phyloP scores from a whole-genome alignment of 2,329 filamentous ascomycete genomes.

The Colletotrichum musicola region DNA sequence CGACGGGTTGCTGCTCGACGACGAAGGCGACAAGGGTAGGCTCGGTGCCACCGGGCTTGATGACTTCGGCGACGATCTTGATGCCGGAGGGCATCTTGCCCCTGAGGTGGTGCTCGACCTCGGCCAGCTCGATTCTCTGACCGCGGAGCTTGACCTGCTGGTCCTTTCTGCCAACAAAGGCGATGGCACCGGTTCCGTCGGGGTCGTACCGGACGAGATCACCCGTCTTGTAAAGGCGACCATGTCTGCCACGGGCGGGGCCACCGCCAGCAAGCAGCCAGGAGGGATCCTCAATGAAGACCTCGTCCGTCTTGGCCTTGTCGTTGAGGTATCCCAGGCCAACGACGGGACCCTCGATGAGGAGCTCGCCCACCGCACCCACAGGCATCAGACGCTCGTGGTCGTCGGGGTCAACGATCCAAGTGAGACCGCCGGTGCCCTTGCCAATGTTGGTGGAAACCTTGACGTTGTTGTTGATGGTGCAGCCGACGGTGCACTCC shows the following conservation, averaged over 20 bases:
- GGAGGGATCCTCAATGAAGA: constrained; percentile 67
- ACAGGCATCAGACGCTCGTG: constrained; percentile 61
- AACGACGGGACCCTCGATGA: constrained; percentile 70
- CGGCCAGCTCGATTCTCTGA: constrained; percentile 71
- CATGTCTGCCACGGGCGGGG: constrained; percentile 51
- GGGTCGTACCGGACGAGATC: constrained; percentile 68
- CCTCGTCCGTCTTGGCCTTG: constrained; percentile 66
- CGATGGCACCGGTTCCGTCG: constrained; percentile 65
- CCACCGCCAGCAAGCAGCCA: constrained; percentile 63
- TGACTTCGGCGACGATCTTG: constrained; percentile 62
- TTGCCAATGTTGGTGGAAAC: constrained; percentile 60
- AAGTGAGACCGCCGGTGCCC: constrained; percentile 61
- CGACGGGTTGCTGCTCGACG: constrained; percentile 49
- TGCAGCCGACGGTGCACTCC: constrained; percentile 66
- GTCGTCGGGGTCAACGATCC: constrained; percentile 64
- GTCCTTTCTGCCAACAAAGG: constrained; percentile 74
- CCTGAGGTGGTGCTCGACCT: constrained; percentile 64
- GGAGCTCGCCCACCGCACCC: constrained; percentile 64
- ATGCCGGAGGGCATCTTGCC: constrained; percentile 57
- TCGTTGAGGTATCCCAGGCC: constrained; percentile 73
- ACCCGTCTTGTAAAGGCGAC: constrained; percentile 70
- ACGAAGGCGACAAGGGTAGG: constrained; percentile 62
- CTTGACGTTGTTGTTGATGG: constrained; percentile 60
- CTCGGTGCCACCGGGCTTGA: constrained; percentile 58
- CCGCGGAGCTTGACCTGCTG: constrained; percentile 77